Base-by-base conservation (phyloP, 164 flowering plant species). In the Umbilicus rupestris region DNA sequence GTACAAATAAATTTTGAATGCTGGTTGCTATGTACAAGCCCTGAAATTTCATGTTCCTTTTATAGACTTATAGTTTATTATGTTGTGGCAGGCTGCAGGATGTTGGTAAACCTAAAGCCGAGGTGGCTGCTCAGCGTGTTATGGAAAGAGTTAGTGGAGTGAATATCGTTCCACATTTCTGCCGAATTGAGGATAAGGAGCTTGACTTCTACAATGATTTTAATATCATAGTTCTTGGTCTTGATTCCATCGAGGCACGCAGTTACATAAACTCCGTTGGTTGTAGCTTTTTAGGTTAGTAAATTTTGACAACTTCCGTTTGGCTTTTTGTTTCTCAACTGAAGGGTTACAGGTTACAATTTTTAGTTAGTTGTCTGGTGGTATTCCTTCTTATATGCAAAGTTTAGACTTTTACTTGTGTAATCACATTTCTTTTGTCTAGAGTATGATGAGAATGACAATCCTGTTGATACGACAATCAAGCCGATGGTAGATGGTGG, bases 401-500 rank as follows among this genome's bases (percentile, higher is more conserved):
- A 49, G 10, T 2, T 49, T n/a, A 49, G 9, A n/a, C 55, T n/a
- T 49, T 49, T 5, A 20, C 16, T 10, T 49, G 2, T n/a, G 11
- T 49, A 49, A 5, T n/a, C 28, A 26, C 29, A 52, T 11, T 55
- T 69, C 55, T 68, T 69, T 16, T 72, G 69, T 77, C 37, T 73
- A 90, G 97, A 93, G 73, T 89, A 93, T 80, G 95, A 90, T 77
- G 75, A 86, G 75, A 86, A 87, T 67, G 97, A 89, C 81, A 85
- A 83, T 10, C 89, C 96, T 55, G 65, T 70, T 47, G 85, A 82
- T 74, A 92, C 84, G 68, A 87, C 97, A 45, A 75, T 89, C 22
- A 94, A 89, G 73, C 93, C 96, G 57, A 89, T 94, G 96, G 97
- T 94, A 60, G 99, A 94, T 82, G 99, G 99, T 72, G 99, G 99